Evolutionary conservation across 1,284 basidiomycete species (phyloP).

Genomic region (Coniophora puteana): DNA sequence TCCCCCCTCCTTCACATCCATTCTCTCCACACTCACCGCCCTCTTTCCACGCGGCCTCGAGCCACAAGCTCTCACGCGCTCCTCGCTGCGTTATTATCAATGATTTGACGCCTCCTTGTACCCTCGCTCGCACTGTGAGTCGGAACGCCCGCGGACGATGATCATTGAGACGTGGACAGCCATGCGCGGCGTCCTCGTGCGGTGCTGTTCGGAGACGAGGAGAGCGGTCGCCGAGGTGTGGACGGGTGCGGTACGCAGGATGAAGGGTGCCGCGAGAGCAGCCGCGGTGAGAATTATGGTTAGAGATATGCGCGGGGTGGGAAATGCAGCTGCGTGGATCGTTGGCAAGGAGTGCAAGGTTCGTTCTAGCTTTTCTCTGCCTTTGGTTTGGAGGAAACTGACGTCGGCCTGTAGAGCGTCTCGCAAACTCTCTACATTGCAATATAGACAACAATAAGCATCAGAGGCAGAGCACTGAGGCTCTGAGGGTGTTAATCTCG

Average conservation of each 20-base stretch:
- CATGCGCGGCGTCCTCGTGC: constrained; percentile 46
- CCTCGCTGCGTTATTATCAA: constrained; percentile 56
- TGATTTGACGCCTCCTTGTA: constrained; percentile 70
- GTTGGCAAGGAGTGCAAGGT: constrained; percentile 74
- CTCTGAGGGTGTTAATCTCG: constrained; percentile 36
- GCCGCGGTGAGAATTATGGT: constrained; percentile 49
- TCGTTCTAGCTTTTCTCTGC: constrained; percentile 14
- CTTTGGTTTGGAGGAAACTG: neutral
- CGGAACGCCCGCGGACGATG: no score
- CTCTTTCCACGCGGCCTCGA: constrained; percentile 58
- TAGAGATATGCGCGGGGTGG: constrained; percentile 39
- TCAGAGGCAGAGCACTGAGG: constrained; percentile 52
- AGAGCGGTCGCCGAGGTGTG: constrained; percentile 75
- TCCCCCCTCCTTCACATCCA: constrained; percentile 55
- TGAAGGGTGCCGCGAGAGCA: constrained; percentile 54
- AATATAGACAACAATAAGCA: constrained; percentile 52
- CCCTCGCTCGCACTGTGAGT: constrained; percentile 49
- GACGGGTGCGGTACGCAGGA: constrained; percentile 62
- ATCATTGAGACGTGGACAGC: constrained; percentile 58
- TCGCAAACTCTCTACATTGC: constrained; percentile 76
- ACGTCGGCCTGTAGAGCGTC: constrained; percentile 48
- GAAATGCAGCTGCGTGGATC: constrained; percentile 64
- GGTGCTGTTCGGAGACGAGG: constrained; percentile 64
- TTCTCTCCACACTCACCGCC: constrained; percentile 50
- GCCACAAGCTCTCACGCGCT: constrained; percentile 60